Evolutionary conservation across 176 grass and related monocot species (phyloP).

Genomic region (Secale cereale): DNA sequence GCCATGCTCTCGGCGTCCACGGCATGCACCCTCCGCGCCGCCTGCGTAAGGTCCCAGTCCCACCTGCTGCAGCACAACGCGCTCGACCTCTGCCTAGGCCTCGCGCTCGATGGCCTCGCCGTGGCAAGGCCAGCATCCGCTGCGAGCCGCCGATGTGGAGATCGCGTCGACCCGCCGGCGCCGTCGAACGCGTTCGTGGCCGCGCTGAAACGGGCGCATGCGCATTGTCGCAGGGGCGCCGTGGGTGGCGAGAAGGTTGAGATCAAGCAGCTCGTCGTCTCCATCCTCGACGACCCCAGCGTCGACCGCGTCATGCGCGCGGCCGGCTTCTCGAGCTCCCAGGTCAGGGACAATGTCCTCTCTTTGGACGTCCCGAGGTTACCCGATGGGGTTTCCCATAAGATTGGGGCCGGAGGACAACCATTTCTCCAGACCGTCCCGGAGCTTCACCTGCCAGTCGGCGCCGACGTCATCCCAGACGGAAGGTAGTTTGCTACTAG

Average conservation of each 20-base stretch:
- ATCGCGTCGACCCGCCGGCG: background rate
- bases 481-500: slow-evolving; percentile 18
- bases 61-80: no score
- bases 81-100: slow-evolving; percentile 31
- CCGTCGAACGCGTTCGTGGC: slow-evolving; percentile 36
- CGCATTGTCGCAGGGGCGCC: no score
- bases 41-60: background rate
- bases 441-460: slow-evolving; percentile 32
- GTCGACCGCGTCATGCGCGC: no score
- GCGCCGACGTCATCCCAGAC: slow-evolving; percentile 14
- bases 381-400: slow-evolving; percentile 10
- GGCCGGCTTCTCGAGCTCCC: background rate
- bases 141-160: background rate
- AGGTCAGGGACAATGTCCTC: background rate
- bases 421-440: slow-evolving; percentile 46
- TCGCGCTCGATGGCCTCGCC: slow-evolving; percentile 45
- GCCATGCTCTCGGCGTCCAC: background rate
- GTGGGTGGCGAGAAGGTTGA: no score
- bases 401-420: slow-evolving; percentile 26
- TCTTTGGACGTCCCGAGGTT: background rate
- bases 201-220: no score
- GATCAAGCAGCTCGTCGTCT: slow-evolving; percentile 72
- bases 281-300: slow-evolving; percentile 96
- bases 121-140: background rate
- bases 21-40: slow-evolving; percentile 33